These are phyloP conservation scores for Citrus australasica DNA, from an alignment of 345 rosid species.

Conservation along the genomic window DNA sequence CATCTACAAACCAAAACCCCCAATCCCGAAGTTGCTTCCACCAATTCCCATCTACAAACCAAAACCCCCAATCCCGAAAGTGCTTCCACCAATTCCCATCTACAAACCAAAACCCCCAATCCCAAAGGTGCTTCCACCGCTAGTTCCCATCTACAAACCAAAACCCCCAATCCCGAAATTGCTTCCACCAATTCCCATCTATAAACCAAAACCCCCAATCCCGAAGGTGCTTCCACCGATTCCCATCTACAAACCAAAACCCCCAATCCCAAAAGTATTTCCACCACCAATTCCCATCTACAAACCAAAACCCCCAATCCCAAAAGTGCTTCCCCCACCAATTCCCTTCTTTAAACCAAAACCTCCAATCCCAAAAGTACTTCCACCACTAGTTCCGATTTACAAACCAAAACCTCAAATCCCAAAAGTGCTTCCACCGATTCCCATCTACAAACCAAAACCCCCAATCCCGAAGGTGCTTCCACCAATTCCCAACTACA, in stretches of 20 bases:
- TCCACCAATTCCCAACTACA: too few relatives aligned
- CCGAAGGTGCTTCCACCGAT: background rate
- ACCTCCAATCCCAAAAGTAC: background rate
- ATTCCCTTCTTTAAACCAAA: conserved; percentile 22
- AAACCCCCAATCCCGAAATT: background rate
- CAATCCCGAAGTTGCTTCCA: background rate
- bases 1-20: conserved; percentile 17
- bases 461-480: too few relatives aligned
- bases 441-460: too few relatives aligned
- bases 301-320: conserved; percentile 10
- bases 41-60: conserved; percentile 14
- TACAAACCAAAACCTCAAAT: too few relatives aligned
- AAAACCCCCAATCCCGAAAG: conserved; percentile 17
- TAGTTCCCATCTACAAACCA: conserved; percentile 22
- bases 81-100: background rate
- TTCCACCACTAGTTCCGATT: background rate
- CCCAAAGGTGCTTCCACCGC: conserved; percentile 14
- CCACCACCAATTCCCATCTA: conserved; percentile 5
- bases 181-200: conserved; percentile 25
- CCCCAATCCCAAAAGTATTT: conserved; percentile 12
- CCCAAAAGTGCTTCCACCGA: too few relatives aligned
- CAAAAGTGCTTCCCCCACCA: conserved; percentile 28
- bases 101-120: conserved; percentile 10
- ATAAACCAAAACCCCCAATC: conserved; percentile 15
- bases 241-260: conserved; percentile 19